Conservation (phyloP, 306 rosid species). For the Oemleria cerasiformis region DNA sequence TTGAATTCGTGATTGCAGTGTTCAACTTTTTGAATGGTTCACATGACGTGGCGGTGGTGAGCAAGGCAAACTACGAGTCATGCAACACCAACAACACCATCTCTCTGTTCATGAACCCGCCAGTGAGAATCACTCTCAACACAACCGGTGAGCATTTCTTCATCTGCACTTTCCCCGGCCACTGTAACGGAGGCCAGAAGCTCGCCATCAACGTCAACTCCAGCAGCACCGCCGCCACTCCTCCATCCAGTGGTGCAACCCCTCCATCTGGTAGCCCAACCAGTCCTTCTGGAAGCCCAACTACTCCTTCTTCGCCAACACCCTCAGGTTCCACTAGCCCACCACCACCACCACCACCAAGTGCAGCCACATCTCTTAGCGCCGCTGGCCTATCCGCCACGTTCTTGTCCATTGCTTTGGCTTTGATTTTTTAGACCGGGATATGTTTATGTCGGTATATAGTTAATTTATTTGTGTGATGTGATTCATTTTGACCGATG, state of each 20-base stretch:
- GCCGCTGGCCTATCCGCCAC: conserved; percentile 35
- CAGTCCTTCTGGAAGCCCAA: conserved; percentile 3
- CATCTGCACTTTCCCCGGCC: conserved; percentile 3
- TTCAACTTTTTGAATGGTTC: conserved; percentile 41
- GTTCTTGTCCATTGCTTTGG: conserved; percentile 35
- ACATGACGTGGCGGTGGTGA: conserved; percentile 61
- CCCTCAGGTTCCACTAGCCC: background rate
- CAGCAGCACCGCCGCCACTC: conserved; percentile 3
- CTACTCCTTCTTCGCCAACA: conserved; percentile 31
- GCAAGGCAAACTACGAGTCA: conserved; percentile 26
- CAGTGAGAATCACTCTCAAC: conserved; percentile 1
- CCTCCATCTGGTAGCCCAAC: conserved; percentile 19
- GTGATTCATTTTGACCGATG: background rate
- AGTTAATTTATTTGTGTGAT: conserved; percentile 3
- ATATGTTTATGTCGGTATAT: conserved; percentile 4
- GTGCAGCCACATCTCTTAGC: conserved; percentile 29
- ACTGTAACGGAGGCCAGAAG: background rate
- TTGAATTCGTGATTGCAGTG: conserved; percentile 26
- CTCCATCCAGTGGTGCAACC: background rate
- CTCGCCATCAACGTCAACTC: conserved; percentile 1
- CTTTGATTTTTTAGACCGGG: conserved; percentile 40
- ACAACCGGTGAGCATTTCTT: background rate
- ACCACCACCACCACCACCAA: conserved; percentile 30
- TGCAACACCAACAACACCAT: background rate
- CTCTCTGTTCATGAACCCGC: background rate